Base-by-base conservation (phyloP, 805 yeast genomes). In the Suhomyces xylopsoci region DNA sequence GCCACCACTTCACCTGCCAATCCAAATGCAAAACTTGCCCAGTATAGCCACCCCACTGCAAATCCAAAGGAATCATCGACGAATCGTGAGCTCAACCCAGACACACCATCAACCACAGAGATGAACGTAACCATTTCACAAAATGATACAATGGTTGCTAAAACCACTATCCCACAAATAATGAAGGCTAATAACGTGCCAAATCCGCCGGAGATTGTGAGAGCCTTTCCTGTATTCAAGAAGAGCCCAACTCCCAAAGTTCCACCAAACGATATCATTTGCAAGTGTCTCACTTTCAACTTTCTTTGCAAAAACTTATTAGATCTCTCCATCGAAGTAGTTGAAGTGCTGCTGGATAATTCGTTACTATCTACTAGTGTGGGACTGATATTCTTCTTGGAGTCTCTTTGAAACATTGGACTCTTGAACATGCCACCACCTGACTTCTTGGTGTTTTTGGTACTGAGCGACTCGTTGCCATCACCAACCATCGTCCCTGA, bases 1-100 rank as follows among this genome's bases (percentile, higher is more conserved):
- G 96, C 96, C 10, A 90, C 87, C 3, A 90, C 78, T 62, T 89
- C 96, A 0, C 92, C 82, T 0, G 96, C 91, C 54, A 88, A 70
- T 0, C 90, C 90, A 47, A 87, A 70, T 14, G 87, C 78, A 64
- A 86, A 88, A 51, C 89, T 82, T 15, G 85, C 63, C 82, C 90
- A 88, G 65, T 90, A 90, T 28, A 83, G 74, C 73, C 90, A 80
- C 1, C 93, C 92, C 0, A 84, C 73, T 3, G 88, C 82, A 66
- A 86, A 86, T 1, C 91, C 91, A 68, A 86, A 84, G 0, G 90
- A 86, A 62, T 86, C 91, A 57, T 85, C 90, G 2, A 86, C 88
- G 69, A 86, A 87, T 41, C 96, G 68, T 0, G 92, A 81, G 1
- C 89, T 82, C 25, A 88, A 73, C 0, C 91, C 92, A 0, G 90